Evolutionary conservation across 2,329 filamentous ascomycete species (phyloP), one percentile per base, ranked within the genome.

Genomic region (Chalara sp.): DNA sequence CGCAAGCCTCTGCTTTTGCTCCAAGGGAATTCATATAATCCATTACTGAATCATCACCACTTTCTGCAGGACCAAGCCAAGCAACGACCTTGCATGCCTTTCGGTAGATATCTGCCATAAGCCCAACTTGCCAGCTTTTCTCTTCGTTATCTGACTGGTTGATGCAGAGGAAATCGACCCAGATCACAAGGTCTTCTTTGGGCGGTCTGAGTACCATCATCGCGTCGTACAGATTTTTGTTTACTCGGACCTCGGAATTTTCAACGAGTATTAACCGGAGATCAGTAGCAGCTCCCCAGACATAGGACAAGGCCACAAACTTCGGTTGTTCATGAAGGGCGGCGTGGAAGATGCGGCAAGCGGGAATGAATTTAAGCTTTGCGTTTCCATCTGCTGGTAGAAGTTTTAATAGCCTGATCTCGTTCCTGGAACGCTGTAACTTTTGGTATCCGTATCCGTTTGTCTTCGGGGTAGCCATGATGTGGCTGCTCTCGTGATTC

Each of bases 261-360:
- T 45, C 46, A 45, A 49, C 50, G 46, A 52, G 50, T 46, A 52
- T 52, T 40, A 21, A 21, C 21, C 21, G 37, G 39, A 37, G 41
- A 51, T 46, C 11, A 32, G 46, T 45, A 7, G 21, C 32, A 48
- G 31, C 40, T 45, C 50, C 46, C 50, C 46, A 52, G 31, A 52
- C 50, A 52, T 52, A 52, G 32, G 46, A 52, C 46, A 52, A 35
- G 40, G 50, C 50, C 21, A 52, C 50, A 52, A 52, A 52, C 46
- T 52, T 46, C 32, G 46, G 50, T 47, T 43, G 45, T 48, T 51
- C 45, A 43, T 51, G 35, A 48, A 51, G 49, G 21, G 21, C 68
- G 37, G 83, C 73, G 0, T 80, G 79, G 41, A 44, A 44, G 8
- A 44, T 21, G 28, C 4, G 21, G 21, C 21, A 21, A 21, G 21